These are phyloP conservation scores for Aureobasidium subglaciale DNA, from an alignment of 2,329 filamentous ascomycete species.

Conservation along the genomic window DNA sequence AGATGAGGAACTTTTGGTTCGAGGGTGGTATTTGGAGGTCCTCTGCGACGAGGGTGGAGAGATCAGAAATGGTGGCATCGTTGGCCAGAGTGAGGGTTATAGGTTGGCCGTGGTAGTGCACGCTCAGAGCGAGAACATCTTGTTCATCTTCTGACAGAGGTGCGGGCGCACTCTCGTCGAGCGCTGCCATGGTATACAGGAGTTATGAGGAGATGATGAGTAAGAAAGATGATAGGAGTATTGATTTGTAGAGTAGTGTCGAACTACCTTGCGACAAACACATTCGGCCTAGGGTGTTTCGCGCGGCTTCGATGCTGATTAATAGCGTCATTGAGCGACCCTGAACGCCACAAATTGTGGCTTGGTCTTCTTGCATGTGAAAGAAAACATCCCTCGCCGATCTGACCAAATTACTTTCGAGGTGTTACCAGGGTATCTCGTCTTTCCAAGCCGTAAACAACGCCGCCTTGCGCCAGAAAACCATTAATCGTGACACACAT, in stretches of 20 bases:
- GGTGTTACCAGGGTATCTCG: conserved; percentile 4
- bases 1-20: conserved; percentile 62
- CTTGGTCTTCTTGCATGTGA: neutral
- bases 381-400: conserved; percentile 3
- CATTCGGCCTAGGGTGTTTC: neutral
- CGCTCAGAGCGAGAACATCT: conserved; percentile 35
- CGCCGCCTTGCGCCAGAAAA: neutral
- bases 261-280: neutral
- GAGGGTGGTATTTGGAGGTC: conserved; percentile 52
- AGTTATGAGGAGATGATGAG: too few species aligned
- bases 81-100: conserved; percentile 42
- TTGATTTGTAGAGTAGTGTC: neutral
- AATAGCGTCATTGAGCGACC: conserved; percentile 6
- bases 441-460: conserved; percentile 9
- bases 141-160: neutral
- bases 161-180: neutral
- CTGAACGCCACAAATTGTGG: conserved; percentile 1
- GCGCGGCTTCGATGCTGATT: conserved; percentile 13
- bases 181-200: neutral
- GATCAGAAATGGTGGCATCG: conserved; percentile 47
- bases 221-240: neutral
- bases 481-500: conserved; percentile 4
- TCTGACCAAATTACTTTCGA: conserved; percentile 1
- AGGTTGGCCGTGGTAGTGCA: conserved; percentile 49
- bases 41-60: conserved; percentile 52